These are phyloP conservation scores for Phytophthora cryptogea DNA, from an alignment of 352 stramenopile species.

Conservation along the genomic window DNA sequence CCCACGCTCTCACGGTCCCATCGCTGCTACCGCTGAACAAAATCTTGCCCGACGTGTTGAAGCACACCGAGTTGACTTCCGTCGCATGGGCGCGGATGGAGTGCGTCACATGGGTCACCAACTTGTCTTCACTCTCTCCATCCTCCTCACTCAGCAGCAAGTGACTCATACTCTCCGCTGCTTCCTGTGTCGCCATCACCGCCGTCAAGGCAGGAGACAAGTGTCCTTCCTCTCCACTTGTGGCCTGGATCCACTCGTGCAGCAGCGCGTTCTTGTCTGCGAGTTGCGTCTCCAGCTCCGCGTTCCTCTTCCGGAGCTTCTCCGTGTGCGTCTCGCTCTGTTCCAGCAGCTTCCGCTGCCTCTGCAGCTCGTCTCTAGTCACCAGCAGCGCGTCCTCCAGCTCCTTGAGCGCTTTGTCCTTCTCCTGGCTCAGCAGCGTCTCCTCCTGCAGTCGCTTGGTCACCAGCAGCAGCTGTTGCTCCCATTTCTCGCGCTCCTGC, in stretches of 20 bases:
- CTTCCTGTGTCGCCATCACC: conserved; percentile 44
- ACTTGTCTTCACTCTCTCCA: conserved; percentile 13
- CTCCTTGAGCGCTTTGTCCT: conserved; percentile 70
- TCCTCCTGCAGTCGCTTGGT: conserved; percentile 69
- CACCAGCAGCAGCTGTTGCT: conserved; percentile 55
- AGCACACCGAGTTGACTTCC: conserved; percentile 86
- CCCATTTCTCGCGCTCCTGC: conserved; percentile 65
- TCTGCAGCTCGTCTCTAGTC: conserved; percentile 59
- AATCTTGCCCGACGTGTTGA: conserved; percentile 83
- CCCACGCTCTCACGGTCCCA: conserved; percentile 81
- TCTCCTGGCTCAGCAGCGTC: conserved; percentile 61
- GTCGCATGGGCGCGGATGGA: conserved; percentile 79
- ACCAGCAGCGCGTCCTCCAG: conserved; percentile 55
- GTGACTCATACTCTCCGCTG: conserved; percentile 51
- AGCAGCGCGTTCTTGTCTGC: conserved; percentile 64
- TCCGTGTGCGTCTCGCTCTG: conserved; percentile 50
- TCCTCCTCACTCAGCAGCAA: conserved; percentile 38
- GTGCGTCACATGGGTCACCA: conserved; percentile 52
- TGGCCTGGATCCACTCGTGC: conserved; percentile 63
- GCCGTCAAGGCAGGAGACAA: conserved; percentile 21
- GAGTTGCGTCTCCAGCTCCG: conserved; percentile 58
- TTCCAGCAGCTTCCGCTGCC: conserved; percentile 59
- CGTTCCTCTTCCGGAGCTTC: conserved; percentile 43
- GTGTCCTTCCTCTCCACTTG: conserved; percentile 22
- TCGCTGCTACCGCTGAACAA: conserved; percentile 85